phyloP scores from a whole-genome alignment of 2,329 filamentous ascomycete species.

The Neofusicoccum ribis region DNA sequence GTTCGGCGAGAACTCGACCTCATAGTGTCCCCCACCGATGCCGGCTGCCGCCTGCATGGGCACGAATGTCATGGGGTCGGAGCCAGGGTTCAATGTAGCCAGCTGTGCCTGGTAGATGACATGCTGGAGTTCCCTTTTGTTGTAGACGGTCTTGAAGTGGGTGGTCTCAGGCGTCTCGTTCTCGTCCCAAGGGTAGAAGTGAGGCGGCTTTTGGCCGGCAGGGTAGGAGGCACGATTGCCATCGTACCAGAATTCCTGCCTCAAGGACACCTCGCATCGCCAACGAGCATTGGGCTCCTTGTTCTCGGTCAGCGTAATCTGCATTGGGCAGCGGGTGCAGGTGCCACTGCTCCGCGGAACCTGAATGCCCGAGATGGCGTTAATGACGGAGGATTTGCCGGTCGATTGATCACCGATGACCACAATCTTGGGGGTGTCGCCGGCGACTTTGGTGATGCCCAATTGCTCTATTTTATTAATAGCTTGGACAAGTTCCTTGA shows the following conservation, averaged over 20 bases:
- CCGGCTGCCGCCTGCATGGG: not conserved
- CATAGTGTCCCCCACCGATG: slow-evolving; percentile 11
- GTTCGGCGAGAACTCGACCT: slow-evolving; percentile 78
- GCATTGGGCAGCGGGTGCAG: slow-evolving; percentile 79
- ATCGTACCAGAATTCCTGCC: slow-evolving; percentile 63
- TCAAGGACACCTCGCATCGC: slow-evolving; percentile 67
- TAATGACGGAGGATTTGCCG: slow-evolving; percentile 69
- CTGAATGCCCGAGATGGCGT: slow-evolving; percentile 60
- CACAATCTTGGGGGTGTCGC: slow-evolving; percentile 75
- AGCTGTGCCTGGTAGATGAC: slow-evolving; percentile 74
- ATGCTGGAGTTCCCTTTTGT: slow-evolving; percentile 64
- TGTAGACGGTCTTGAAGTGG: slow-evolving; percentile 63
- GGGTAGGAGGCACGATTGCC: slow-evolving; percentile 18
- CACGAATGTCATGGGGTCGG: slow-evolving; percentile 46
- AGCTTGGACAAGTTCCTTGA: slow-evolving; percentile 66
- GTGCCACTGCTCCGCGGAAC: slow-evolving; percentile 70
- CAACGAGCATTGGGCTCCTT: slow-evolving; percentile 51
- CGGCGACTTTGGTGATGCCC: slow-evolving; percentile 66
- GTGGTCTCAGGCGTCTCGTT: slow-evolving; percentile 45
- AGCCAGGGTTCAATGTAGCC: slow-evolving; percentile 70
- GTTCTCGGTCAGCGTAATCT: slow-evolving; percentile 68
- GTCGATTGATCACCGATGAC: slow-evolving; percentile 83
- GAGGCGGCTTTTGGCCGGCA: slow-evolving; percentile 36
- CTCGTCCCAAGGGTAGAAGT: slow-evolving; percentile 67
- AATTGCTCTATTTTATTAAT: slow-evolving; percentile 66